phyloP scores from a whole-genome alignment of 1,284 basidiomycete genomes.

The Fomitopsis betulina region DNA sequence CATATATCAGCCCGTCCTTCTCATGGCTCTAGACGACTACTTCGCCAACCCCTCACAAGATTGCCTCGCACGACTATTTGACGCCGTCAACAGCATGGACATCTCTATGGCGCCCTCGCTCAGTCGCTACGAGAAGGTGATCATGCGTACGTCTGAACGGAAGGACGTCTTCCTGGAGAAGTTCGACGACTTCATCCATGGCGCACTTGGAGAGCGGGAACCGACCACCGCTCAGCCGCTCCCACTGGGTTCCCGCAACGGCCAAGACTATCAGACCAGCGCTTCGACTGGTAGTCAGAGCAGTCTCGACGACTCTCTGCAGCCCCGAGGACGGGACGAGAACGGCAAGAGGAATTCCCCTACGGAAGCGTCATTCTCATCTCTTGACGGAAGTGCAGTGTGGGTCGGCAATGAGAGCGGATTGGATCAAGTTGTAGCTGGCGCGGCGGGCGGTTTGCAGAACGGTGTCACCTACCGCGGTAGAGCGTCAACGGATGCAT shows the following conservation, averaged over 20 bases:
- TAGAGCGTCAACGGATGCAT: conserved; percentile 66
- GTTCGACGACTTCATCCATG: conserved; percentile 39
- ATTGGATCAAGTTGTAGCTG: conserved; percentile 26
- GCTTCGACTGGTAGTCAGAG: conserved; percentile 47
- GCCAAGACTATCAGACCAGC: conserved; percentile 7
- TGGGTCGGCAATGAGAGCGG: conserved; percentile 74
- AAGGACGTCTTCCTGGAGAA: conserved; percentile 92
- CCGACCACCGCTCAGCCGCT: conserved; percentile 16
- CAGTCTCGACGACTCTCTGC: conserved; percentile 49
- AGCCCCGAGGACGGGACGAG: conserved; percentile 30
- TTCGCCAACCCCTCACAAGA: conserved; percentile 85
- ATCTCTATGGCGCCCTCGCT: conserved; percentile 76
- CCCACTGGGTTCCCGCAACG: conserved; percentile 3
- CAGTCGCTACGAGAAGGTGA: conserved; percentile 78
- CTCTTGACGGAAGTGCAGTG: conserved; percentile 69
- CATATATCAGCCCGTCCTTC: conserved; percentile 70
- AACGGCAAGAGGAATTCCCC: conserved; percentile 45
- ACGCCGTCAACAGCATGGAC: conserved; percentile 91
- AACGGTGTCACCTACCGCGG: conserved; percentile 33
- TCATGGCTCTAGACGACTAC: conserved; percentile 96
- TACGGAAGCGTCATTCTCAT: conserved; percentile 59
- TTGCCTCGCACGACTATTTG: conserved; percentile 84
- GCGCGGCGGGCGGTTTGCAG: conserved; percentile 15
- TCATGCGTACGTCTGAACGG: conserved; percentile 86
- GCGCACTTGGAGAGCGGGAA: conserved; percentile 12